phyloP scores from a whole-genome alignment of 768 basidiomycete species.

The Steccherinum ochraceum region DNA sequence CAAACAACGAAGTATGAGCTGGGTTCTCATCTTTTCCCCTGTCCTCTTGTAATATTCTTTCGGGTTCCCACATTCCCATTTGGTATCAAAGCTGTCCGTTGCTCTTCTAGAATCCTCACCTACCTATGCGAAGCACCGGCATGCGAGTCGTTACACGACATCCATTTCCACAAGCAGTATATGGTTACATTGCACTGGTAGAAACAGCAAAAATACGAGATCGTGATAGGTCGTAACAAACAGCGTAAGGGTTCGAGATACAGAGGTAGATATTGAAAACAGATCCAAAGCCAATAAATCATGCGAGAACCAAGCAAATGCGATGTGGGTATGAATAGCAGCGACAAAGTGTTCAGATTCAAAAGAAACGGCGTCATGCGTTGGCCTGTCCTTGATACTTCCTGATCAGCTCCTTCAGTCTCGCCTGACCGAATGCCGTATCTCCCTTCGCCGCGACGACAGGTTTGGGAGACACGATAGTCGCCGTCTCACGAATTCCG shows the following conservation, averaged over 20 bases:
- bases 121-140: too few species aligned
- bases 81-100: not conserved
- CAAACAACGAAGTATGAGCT: not conserved
- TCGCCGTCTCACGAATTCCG: conserved; percentile 18
- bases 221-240: conserved; percentile 1
- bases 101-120: too few species aligned
- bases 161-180: too few species aligned
- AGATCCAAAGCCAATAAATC: not conserved
- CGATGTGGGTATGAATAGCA: not conserved
- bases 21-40: not conserved
- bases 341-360: not conserved
- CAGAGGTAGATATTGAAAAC: not conserved
- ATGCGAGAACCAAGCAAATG: not conserved
- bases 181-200: not conserved
- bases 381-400: conserved; percentile 55
- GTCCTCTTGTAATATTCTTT: not conserved
- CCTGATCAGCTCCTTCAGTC: conserved; percentile 72
- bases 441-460: conserved; percentile 29
- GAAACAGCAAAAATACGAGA: not conserved
- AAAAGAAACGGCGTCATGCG: conserved; percentile 2
- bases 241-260: not conserved
- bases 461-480: conserved; percentile 9
- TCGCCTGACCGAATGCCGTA: conserved; percentile 70
- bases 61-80: not conserved
- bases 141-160: too few species aligned